phyloP scores from a whole-genome alignment of 2,329 filamentous ascomycete genomes.

The Ceratocystis albifundus region DNA sequence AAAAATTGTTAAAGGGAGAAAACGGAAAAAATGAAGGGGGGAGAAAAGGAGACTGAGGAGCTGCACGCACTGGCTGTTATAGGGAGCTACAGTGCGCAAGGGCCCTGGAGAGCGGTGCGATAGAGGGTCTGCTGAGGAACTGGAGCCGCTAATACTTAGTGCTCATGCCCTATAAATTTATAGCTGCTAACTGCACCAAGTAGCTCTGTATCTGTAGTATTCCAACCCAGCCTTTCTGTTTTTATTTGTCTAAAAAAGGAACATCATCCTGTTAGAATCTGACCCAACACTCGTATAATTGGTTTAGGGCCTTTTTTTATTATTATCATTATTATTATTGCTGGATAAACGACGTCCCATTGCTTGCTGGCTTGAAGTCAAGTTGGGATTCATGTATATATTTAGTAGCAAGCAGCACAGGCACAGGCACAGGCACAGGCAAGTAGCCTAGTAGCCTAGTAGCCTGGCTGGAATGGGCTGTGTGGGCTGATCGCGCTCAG shows the following conservation, averaged over 20 bases:
- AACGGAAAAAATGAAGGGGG: not conserved
- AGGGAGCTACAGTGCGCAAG: not conserved
- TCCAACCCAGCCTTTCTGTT: not conserved
- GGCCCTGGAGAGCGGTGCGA: not conserved
- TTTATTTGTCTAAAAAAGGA: constrained; percentile 3
- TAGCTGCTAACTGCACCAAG: no score
- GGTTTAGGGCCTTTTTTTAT: not conserved
- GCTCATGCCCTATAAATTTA: no score
- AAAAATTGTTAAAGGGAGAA: constrained; percentile 4
- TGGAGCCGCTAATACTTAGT: not conserved
- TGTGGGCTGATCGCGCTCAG: no score
- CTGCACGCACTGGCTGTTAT: not conserved
- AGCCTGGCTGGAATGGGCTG: no score
- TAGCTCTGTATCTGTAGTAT: no score
- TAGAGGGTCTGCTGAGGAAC: not conserved
- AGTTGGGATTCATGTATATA: no score
- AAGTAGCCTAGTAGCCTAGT: no score
- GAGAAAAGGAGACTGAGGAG: not conserved
- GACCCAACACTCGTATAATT: no score
- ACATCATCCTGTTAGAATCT: no score
- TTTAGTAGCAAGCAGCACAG: no score
- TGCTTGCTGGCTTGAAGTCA: not conserved
- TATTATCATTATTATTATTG: no score
- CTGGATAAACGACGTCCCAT: not conserved
- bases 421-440: no score